Evolutionary conservation across 345 rosid genomes (phyloP).

Genomic region (Arabis alpina): DNA sequence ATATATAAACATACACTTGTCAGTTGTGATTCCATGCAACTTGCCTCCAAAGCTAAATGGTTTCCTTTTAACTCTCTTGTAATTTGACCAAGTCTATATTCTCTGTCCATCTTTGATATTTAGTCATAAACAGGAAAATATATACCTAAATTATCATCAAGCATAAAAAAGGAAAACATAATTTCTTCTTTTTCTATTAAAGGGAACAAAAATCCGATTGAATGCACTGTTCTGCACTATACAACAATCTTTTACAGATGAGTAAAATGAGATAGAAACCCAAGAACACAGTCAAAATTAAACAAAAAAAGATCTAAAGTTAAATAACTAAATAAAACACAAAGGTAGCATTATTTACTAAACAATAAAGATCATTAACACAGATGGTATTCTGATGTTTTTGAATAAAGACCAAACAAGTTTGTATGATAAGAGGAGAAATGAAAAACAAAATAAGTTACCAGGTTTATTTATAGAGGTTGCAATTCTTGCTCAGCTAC

Average conservation of each 20-base stretch:
- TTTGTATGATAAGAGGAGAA: neutral
- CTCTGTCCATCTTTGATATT: no score
- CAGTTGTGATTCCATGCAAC: no score
- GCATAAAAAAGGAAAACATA: neutral
- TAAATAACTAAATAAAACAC: conserved; percentile 1
- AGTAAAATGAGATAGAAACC: neutral
- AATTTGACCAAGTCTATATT: no score
- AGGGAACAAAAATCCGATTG: conserved; percentile 3
- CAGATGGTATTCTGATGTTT: conserved; percentile 11
- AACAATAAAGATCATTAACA: conserved; percentile 15
- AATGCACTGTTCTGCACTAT: conserved; percentile 3
- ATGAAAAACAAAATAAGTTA: neutral
- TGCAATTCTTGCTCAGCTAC: conserved; percentile 69
- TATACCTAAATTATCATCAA: neutral
- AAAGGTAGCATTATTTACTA: conserved; percentile 38
- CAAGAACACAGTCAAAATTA: neutral
- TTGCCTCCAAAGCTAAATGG: no score
- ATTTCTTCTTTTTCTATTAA: neutral
- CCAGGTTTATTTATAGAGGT: conserved; percentile 43
- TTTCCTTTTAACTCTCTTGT: no score
- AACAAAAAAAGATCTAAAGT: conserved; percentile 5
- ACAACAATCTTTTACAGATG: conserved; percentile 8
- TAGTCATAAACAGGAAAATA: neutral
- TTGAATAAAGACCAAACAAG: conserved; percentile 21
- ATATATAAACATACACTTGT: no score